Evolutionary conservation across 148 eudicot genomes (phyloP).

Genomic region (Suaeda aralocaspica): DNA sequence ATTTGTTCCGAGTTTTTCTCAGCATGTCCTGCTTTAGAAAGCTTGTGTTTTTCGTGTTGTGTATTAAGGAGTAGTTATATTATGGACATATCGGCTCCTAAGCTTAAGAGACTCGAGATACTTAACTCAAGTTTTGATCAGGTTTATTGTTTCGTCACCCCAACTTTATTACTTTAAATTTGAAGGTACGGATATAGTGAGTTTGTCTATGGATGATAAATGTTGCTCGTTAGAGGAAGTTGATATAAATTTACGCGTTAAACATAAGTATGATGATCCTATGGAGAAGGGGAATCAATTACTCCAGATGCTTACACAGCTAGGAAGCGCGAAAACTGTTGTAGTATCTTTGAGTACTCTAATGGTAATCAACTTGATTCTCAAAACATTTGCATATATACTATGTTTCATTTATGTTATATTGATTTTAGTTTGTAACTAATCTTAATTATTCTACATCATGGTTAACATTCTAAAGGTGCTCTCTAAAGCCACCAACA

Average conservation of each 20-base stretch:
- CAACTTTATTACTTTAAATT: conserved; percentile 5
- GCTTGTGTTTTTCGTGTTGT: not conserved
- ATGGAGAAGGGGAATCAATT: no score
- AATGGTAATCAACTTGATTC: no score
- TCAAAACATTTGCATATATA: no score
- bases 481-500: no score
- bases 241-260: not conserved
- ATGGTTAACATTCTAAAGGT: no score
- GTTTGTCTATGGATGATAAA: not conserved
- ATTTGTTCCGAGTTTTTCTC: not conserved
- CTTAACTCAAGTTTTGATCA: not conserved
- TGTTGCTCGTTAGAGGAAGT: not conserved
- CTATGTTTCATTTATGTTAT: no score
- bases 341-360: not conserved
- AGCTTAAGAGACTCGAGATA: not conserved
- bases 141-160: not conserved
- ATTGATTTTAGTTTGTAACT: no score
- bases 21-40: not conserved
- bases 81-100: not conserved
- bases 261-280: no score
- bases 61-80: not conserved
- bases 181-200: not conserved
- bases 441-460: no score
- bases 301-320: conserved; percentile 6
- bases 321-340: not conserved